A percentile compares a stretch with the other conserved stretches of the same genome.
Evolutionary conservation across 345 rosid species (phyloP).

Genomic region (Sonneratia alba): DNA sequence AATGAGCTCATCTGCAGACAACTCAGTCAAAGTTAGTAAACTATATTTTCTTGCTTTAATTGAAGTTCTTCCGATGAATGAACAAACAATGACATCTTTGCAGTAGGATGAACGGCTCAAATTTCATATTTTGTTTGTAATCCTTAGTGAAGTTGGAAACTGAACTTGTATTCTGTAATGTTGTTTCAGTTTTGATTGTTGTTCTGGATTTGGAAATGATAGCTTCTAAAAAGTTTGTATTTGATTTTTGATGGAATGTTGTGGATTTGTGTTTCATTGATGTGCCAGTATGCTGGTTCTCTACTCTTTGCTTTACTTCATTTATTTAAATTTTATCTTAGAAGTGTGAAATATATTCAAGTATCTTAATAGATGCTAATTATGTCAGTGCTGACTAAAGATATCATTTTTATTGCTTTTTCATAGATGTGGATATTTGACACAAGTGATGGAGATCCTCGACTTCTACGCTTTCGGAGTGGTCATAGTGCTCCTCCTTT

Average conservation of each 20-base stretch:
- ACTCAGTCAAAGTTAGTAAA: conserved; percentile 73
- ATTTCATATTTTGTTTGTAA: not conserved
- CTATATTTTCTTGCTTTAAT: not conserved
- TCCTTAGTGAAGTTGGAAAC: not conserved
- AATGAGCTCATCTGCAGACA: conserved; percentile 90
- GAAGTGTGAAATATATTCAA: conserved; percentile 1
- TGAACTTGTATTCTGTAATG: not conserved
- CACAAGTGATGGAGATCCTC: conserved; percentile 92
- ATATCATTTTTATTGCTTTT: conserved; percentile 1
- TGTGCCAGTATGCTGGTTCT: not conserved
- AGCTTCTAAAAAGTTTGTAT: not conserved
- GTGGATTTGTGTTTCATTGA: not conserved
- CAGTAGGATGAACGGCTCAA: not conserved
- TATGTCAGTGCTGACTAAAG: not conserved
- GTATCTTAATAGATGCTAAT: not conserved
- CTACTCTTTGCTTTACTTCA: not conserved
- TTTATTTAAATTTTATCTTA: not conserved
- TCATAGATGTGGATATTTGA: conserved; percentile 94
- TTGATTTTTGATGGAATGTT: not conserved
- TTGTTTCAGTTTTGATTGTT: not conserved
- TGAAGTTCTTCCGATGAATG: not conserved
- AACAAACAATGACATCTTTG: not conserved
- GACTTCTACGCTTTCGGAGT: conserved; percentile 85
- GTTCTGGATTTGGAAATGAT: not conserved
- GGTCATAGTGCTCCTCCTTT: conserved; percentile 99